Conservation (phyloP, 1,284 basidiomycete genomes). For the Quambalaria eucalypti region DNA sequence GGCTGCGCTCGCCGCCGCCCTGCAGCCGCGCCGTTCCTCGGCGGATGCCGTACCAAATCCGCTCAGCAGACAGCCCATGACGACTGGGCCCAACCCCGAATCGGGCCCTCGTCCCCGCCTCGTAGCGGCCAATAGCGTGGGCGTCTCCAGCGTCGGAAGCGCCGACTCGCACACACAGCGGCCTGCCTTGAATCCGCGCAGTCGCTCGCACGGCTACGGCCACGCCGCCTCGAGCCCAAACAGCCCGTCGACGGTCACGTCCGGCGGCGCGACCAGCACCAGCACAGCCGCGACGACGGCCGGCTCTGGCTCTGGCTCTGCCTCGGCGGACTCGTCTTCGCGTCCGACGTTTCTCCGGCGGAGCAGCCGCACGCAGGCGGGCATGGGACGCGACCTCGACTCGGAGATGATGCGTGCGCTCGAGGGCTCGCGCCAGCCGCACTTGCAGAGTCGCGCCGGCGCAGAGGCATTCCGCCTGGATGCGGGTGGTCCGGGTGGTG, state of each 20-base stretch:
- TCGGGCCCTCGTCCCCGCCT: not conserved
- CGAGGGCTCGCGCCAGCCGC: not conserved
- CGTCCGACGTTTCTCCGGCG: conserved; percentile 14
- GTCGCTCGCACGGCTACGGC: conserved; percentile 3
- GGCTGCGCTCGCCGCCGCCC: conserved; percentile 7
- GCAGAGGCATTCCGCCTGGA: no score
- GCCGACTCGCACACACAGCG: not conserved
- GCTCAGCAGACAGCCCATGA: not conserved
- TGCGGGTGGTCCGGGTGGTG: no score
- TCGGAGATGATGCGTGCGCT: conserved; percentile 21
- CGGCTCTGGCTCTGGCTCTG: not conserved
- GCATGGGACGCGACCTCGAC: conserved; percentile 34
- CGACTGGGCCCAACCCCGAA: not conserved
- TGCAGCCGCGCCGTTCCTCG: conserved; percentile 4
- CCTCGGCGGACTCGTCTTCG: not conserved
- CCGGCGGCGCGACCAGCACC: not conserved
- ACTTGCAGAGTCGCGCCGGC: no score
- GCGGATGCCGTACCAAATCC: conserved; percentile 1
- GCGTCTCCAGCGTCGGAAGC: not conserved
- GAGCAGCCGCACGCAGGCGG: conserved; percentile 31
- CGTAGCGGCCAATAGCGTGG: not conserved
- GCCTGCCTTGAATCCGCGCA: not conserved
- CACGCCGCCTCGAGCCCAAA: not conserved
- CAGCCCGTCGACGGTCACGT: not conserved
- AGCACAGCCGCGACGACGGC: not conserved